These are phyloP conservation scores for Penicillium cinerascens DNA, from an alignment of 495 filamentous ascomycete genomes.

Conservation along the genomic window DNA sequence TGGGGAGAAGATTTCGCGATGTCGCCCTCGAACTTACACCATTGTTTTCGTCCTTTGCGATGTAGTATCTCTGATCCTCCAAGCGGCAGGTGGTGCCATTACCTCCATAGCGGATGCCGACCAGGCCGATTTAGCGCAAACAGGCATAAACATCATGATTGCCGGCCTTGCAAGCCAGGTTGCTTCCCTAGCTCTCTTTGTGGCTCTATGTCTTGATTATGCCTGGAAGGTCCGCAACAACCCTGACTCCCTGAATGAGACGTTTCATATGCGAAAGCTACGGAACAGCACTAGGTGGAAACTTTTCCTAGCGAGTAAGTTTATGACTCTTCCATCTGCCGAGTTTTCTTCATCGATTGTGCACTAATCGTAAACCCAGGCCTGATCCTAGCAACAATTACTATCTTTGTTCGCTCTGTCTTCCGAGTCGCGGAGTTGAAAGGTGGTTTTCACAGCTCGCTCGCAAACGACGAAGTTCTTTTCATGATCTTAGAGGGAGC, in stretches of 20 bases:
- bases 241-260: no score
- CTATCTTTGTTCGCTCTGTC: conserved; percentile 59
- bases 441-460: conserved; percentile 51
- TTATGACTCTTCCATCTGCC: no score
- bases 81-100: conserved; percentile 49
- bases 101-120: conserved; percentile 37
- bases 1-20: conserved; percentile 39
- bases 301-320: no score
- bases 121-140: conserved; percentile 10
- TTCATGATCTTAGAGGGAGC: conserved; percentile 69
- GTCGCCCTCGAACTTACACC: conserved; percentile 48
- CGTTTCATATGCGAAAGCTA: no score
- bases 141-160: conserved; percentile 49
- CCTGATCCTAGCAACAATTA: conserved; percentile 43
- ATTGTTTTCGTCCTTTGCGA: conserved; percentile 40
- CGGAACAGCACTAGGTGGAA: no score
- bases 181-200: conserved; percentile 48
- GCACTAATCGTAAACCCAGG: not conserved
- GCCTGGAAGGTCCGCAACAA: conserved; percentile 31
- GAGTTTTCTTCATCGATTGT: no score
- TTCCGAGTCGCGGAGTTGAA: conserved; percentile 64
- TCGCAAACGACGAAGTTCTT: conserved; percentile 56
- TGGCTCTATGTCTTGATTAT: conserved; percentile 47
- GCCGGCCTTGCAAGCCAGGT: conserved; percentile 52
- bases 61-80: conserved; percentile 24